These are phyloP conservation scores for Leucogyrophana mollusca DNA, from an alignment of 768 basidiomycete species.

Conservation along the genomic window DNA sequence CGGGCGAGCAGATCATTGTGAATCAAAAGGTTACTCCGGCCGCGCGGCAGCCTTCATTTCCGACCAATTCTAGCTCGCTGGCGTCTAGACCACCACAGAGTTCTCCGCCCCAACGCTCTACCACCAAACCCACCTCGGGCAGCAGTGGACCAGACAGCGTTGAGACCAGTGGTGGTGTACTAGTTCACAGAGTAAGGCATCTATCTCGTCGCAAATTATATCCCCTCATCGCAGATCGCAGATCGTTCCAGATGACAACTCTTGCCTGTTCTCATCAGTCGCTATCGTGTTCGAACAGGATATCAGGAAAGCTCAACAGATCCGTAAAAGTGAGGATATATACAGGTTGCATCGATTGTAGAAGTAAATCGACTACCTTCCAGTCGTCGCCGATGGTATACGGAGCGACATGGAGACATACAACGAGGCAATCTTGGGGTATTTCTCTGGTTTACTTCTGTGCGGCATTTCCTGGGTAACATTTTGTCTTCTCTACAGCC, in stretches of 20 bases:
- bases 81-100: slow-evolving; percentile 14
- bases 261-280: slow-evolving; percentile 88
- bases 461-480: slow-evolving; percentile 24
- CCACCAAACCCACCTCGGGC: slow-evolving; percentile 15
- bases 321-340: slow-evolving; percentile 66
- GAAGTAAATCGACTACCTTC: slow-evolving; percentile 1
- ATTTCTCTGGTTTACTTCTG: slow-evolving; percentile 8
- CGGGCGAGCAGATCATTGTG: slow-evolving; percentile 88
- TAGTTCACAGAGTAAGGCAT: slow-evolving; percentile 65
- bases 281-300: slow-evolving; percentile 86
- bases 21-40: slow-evolving; percentile 34
- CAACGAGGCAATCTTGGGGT: slow-evolving; percentile 88
- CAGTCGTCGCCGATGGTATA: slow-evolving; percentile 87
- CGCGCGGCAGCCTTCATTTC: slow-evolving; percentile 5
- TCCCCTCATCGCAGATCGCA: slow-evolving; percentile 21
- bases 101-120: slow-evolving; percentile 13
- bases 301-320: slow-evolving; percentile 61
- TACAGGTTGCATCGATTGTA: neutral
- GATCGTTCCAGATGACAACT: slow-evolving; percentile 97
- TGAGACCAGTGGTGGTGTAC: slow-evolving; percentile 57
- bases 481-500: slow-evolving; percentile 39
- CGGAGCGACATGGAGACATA: slow-evolving; percentile 67
- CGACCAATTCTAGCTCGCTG: slow-evolving; percentile 8
- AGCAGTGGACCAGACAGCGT: slow-evolving; percentile 54
- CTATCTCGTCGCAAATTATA: neutral